phyloP scores from a whole-genome alignment of 2,329 filamentous ascomycete genomes.

The Aphanoascus verrucosus region DNA sequence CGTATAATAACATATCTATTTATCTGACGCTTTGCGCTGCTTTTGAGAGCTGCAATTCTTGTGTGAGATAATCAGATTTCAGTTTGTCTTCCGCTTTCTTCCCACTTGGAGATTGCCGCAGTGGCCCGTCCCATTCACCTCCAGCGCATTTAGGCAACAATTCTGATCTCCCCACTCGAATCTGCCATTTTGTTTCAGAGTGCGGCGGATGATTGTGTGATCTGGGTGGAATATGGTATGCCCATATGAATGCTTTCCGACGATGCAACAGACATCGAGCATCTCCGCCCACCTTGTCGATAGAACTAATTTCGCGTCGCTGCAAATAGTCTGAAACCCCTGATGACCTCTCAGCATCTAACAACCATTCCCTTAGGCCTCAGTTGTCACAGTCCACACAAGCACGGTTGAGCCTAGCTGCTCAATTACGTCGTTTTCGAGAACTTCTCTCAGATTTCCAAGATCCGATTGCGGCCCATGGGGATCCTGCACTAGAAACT shows the following conservation, averaged over 20 bases:
- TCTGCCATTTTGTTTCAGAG: background rate
- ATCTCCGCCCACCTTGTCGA: background rate
- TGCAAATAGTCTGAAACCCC: background rate
- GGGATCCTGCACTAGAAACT: conserved; percentile 27
- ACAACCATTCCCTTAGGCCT: background rate
- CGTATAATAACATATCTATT: too few species aligned
- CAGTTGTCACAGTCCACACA: background rate
- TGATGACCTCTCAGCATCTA: conserved; percentile 1
- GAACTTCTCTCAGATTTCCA: conserved; percentile 6
- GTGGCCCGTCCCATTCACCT: too few species aligned
- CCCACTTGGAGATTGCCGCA: too few species aligned
- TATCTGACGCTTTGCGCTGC: too few species aligned
- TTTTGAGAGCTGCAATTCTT: too few species aligned
- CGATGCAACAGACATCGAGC: background rate
- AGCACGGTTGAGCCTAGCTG: background rate
- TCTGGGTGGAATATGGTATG: background rate
- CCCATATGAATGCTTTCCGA: background rate
- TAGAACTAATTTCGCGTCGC: background rate
- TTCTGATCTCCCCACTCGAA: too few species aligned
- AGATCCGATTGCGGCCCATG: background rate
- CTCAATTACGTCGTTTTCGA: conserved; percentile 9
- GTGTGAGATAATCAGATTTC: too few species aligned
- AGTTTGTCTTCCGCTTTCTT: too few species aligned
- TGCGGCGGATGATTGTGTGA: background rate
- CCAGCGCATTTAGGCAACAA: too few species aligned